A percentile compares a stretch with the other conserved stretches of the same genome.
Conservation (phyloP, 768 basidiomycete species). For the Leccinum sublutescens region DNA sequence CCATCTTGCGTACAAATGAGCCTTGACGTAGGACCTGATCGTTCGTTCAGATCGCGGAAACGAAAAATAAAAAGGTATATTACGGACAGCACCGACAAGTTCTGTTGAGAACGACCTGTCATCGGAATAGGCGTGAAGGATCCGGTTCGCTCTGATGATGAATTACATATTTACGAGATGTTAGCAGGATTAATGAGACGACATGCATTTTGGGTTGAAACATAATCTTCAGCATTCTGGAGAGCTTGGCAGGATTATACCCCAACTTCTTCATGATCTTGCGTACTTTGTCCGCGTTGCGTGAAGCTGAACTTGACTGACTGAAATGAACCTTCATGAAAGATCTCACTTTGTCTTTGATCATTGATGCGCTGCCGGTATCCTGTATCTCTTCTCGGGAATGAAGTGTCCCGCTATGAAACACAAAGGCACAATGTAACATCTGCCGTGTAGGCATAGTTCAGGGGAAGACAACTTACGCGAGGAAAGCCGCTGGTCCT, state of each 20-base stretch:
- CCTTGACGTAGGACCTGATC: slow-evolving; percentile 52
- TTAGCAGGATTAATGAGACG: background rate
- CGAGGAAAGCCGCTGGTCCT: slow-evolving; percentile 22
- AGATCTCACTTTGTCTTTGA: slow-evolving; percentile 19
- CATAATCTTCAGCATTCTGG: background rate
- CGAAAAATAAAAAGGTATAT: too few species aligned
- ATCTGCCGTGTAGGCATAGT: background rate
- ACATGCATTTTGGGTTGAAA: slow-evolving; percentile 24
- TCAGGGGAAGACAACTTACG: slow-evolving; percentile 23
- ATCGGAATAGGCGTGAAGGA: slow-evolving; percentile 48
- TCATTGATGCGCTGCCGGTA: slow-evolving; percentile 16
- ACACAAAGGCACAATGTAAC: background rate
- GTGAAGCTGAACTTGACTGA: background rate
- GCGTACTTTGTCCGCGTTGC: background rate
- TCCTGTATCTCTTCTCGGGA: slow-evolving; percentile 23
- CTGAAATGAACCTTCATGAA: background rate
- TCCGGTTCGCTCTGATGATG: slow-evolving; percentile 31
- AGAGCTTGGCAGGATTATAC: slow-evolving; percentile 10
- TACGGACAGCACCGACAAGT: slow-evolving; percentile 50
- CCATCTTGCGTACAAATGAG: slow-evolving; percentile 54
- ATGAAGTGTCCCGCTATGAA: slow-evolving; percentile 33
- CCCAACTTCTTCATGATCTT: slow-evolving; percentile 10
- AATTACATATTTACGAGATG: background rate
- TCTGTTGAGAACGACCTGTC: slow-evolving; percentile 54
- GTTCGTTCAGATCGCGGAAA: background rate